Evolutionary conservation across 202 grass and related monocot species (phyloP).

Genomic region (Panicum virgatum): DNA sequence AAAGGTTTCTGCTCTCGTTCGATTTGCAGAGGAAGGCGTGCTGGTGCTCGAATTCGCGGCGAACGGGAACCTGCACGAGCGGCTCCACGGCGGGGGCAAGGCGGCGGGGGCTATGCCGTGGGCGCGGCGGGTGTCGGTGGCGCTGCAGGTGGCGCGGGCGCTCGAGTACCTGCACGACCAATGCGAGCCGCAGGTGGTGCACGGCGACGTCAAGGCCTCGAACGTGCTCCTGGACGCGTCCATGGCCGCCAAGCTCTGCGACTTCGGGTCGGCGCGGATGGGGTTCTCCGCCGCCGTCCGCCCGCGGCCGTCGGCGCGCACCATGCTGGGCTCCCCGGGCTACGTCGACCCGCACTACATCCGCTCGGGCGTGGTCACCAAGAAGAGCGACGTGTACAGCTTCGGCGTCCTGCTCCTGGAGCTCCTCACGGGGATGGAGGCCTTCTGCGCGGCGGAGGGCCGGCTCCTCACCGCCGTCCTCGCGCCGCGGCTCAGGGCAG

Average conservation of each 20-base stretch:
- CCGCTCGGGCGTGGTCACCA: constrained; percentile 74
- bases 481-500: constrained; percentile 45
- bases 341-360: constrained; percentile 98
- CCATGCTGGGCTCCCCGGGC: constrained; percentile 76
- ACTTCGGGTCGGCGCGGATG: constrained; percentile 85
- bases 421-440: constrained; percentile 76
- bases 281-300: constrained; percentile 82
- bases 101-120: constrained; percentile 40
- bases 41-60: constrained; percentile 76
- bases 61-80: constrained; percentile 89
- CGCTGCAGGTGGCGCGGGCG: constrained; percentile 71
- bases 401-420: constrained; percentile 86
- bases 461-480: constrained; percentile 64
- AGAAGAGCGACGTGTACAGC: constrained; percentile 98
- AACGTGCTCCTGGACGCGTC: constrained; percentile 82
- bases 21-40: constrained; percentile 71
- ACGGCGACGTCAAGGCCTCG: constrained; percentile 90
- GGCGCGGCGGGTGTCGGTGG: constrained; percentile 60
- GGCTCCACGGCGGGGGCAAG: constrained; percentile 60
- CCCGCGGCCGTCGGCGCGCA: constrained; percentile 51
- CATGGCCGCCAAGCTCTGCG: constrained; percentile 81
- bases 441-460: constrained; percentile 68
- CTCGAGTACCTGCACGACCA: constrained; percentile 90
- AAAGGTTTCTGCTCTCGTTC: not conserved
- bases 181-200: constrained; percentile 86